Conservation (phyloP, 2,329 filamentous ascomycete genomes). For the Emergomyces orientalis region DNA sequence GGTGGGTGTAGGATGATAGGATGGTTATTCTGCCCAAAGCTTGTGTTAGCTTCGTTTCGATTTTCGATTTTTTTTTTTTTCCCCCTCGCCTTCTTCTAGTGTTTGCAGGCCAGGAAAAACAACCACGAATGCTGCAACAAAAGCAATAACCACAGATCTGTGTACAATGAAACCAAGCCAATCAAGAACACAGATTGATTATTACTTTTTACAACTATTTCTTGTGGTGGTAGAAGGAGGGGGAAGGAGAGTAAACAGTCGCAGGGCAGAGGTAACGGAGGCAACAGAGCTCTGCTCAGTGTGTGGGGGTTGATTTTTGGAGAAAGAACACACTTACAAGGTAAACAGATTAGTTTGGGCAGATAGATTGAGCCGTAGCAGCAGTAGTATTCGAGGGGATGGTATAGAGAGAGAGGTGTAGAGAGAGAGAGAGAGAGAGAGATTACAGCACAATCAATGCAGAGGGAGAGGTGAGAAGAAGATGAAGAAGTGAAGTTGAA, state of each 20-base stretch:
- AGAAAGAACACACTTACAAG: conserved; percentile 13
- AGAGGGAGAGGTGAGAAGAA: conserved; percentile 9
- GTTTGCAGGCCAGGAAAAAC: background rate
- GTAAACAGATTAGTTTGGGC: conserved; percentile 8
- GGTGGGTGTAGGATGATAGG: conserved; percentile 26
- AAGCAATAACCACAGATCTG: background rate
- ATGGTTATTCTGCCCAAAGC: conserved; percentile 15
- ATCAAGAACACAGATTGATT: background rate
- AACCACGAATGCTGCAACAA: background rate
- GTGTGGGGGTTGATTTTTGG: conserved; percentile 4
- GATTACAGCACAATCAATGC: background rate
- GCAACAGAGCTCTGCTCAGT: conserved; percentile 1
- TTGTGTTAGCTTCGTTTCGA: background rate
- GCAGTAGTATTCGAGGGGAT: conserved; percentile 8
- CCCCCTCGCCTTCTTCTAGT: too few relatives aligned
- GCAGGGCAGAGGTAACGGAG: background rate
- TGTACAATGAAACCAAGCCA: background rate
- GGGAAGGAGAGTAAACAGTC: conserved; percentile 12
- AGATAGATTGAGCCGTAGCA: background rate
- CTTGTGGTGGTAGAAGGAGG: conserved; percentile 36
- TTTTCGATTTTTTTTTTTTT: background rate
- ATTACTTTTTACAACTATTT: conserved; percentile 65
- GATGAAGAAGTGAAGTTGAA: conserved; percentile 11
- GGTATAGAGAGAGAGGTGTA: conserved; percentile 6
- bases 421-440: conserved; percentile 10